Evolutionary conservation across 306 rosid genomes (phyloP), one percentile per base, ranked within the genome.

Genomic region (Dalbergia oliveri): DNA sequence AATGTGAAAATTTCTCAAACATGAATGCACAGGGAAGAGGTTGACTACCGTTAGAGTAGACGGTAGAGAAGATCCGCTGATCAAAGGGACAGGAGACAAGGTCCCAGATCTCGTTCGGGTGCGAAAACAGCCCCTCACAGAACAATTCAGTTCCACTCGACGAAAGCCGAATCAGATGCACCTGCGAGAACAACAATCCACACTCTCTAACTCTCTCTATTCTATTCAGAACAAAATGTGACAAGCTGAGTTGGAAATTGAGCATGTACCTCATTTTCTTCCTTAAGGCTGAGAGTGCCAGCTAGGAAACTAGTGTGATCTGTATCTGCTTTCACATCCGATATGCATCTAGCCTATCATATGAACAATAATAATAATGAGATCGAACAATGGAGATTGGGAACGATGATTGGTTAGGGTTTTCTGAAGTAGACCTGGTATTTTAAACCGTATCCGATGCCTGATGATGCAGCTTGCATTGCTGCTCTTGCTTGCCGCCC

Each of bases 81-180:
- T 96, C 98, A 77, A 88, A 96, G 11, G 99, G 99, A 78, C 99
- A 93, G 15, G 98, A 96, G 2, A 86, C 93, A 63, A 96, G 96
- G 89, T 93, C 98, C 98, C 99, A 93, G 83, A 96, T 96, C 98
- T 96, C 98, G 50, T 86, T 96, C 3, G 99, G 97, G 43, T 95
- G 97, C 11, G 98, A 93, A 83, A 96, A 96, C 94, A 96, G 85
- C 45, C 99, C 99, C 87, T 96, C 99, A 19, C 99, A 96, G 34
- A 93, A 87, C 41, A 96, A 85, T 66, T 96, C 99, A 13, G 92
- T 89, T 79, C 98, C 99, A 86, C 85, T 88, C 3, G 99, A 85
- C 21, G 99, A 93, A 47, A 96, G 93, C 79, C 99, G 94, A 83
- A 96, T 88, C 87, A 95, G 89, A 86, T 93, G 99, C 41, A 93